A percentile compares a stretch with the other conserved stretches of the same genome.
Evolutionary conservation across 73 alveolate genomes (phyloP).

Genomic region (Tetrahymena malaccensis): DNA sequence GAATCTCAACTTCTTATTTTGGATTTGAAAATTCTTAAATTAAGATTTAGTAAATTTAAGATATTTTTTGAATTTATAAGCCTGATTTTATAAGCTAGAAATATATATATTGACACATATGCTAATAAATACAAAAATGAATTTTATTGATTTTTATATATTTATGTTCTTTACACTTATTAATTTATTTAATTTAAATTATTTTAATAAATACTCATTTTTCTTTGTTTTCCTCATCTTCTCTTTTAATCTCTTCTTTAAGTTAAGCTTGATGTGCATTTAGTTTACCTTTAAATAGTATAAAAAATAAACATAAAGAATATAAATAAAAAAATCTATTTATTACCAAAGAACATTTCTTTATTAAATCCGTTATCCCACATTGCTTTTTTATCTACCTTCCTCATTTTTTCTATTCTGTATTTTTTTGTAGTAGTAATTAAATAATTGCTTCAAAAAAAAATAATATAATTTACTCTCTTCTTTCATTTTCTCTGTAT

Average conservation of each 20-base stretch:
- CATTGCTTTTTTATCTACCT: constrained; percentile 26
- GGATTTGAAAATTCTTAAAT: no score
- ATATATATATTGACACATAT: no score
- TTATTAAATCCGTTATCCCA: constrained; percentile 24
- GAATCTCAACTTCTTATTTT: no score
- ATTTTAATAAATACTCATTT: no score
- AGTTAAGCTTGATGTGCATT: neutral
- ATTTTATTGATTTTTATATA: no score
- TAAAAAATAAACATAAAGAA: neutral
- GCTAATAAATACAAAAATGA: no score
- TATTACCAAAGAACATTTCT: constrained; percentile 14
- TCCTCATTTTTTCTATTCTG: constrained; percentile 26
- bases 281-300: neutral
- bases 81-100: no score
- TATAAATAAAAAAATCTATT: neutral
- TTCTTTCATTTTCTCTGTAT: constrained; percentile 17
- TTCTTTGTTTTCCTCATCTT: neutral
- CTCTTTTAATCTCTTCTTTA: neutral
- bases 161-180: no score
- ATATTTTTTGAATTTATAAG: no score
- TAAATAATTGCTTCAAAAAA: neutral
- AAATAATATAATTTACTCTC: neutral
- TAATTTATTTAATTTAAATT: no score
- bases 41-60: no score
- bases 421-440: neutral